Evolutionary conservation across 495 filamentous ascomycete genomes (phyloP), one percentile per base, ranked within the genome.

Genomic region (Aspergillus coremiiformis): DNA sequence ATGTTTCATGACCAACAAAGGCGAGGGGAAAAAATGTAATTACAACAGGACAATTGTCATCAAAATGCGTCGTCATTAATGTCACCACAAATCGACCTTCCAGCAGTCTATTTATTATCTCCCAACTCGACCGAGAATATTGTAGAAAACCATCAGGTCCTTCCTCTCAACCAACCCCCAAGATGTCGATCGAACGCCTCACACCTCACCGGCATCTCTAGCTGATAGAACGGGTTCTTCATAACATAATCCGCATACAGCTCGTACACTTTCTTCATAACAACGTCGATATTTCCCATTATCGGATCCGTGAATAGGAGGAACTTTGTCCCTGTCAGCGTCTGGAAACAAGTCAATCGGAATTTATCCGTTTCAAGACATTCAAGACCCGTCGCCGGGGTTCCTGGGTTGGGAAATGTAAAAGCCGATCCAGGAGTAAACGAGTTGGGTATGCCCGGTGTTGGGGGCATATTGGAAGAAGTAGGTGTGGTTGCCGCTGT

Each of bases 211-310:
- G 93, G 93, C 93, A 97, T 98, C 75, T 98, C 93, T 24, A 92
- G 76, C 65, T 91, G 87, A 70, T 97, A 97, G 63, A 98, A 98
- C 9, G 94, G 94, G 69, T 97, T 98, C 77, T 97, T 97, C 90
- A 95, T 96, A 59, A 97, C 93, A 69, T 86, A 96, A 70, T 98
- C 94, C 27, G 87, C 81, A 71, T 96, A 98, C 45, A 97, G 71
- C 68, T 97, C 93, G 69, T 98, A 97, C 45, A 96, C 82, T 65
- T 82, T 85, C 58, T 79, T 76, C 60, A 93, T 81, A 33, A 92
- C 82, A 8, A 78, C 72, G 59, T 96, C 93, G 22, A 94, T 82
- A 66, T 93, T 94, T 48, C 84, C 80, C 69, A 95, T 92, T 52
- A 86, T 78, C 21, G 90, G 92, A 65, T 96, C 91, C 33, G 94